Evolutionary conservation across 228 moss, liverwort and hornwort genomes (phyloP).

Genomic region (Sphagnum fallax): DNA sequence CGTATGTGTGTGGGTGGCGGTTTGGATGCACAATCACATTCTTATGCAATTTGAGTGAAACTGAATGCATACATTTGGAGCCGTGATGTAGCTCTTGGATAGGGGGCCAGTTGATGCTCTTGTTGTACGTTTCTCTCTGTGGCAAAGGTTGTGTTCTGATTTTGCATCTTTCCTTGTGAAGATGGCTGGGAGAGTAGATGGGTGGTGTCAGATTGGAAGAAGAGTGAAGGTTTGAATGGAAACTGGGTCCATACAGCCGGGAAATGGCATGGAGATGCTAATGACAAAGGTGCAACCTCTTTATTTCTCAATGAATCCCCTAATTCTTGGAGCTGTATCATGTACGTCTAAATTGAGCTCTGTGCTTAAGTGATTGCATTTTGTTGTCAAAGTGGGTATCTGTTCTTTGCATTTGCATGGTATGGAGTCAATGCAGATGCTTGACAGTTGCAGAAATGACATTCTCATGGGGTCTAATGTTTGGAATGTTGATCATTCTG

Average conservation of each 20-base stretch:
- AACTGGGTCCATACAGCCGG: constrained; percentile 84
- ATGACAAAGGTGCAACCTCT: constrained; percentile 52
- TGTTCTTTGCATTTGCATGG: too few relatives aligned
- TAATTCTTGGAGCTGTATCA: too few relatives aligned
- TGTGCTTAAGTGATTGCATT: too few relatives aligned
- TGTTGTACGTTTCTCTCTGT: background rate
- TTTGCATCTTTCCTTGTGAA: constrained; percentile 7
- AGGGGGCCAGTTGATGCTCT: background rate
- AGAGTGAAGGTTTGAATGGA: constrained; percentile 69
- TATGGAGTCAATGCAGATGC: too few relatives aligned
- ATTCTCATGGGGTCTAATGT: too few relatives aligned
- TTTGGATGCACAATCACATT: background rate
- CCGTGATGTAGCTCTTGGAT: too few relatives aligned
- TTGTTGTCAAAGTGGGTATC: too few relatives aligned
- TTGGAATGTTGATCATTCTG: background rate
- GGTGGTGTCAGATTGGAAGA: constrained; percentile 85
- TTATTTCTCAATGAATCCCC: too few relatives aligned
- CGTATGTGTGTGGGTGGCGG: background rate
- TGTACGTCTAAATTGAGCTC: too few relatives aligned
- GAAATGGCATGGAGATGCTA: constrained; percentile 68
- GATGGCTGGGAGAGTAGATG: constrained; percentile 87
- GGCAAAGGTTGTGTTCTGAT: background rate
- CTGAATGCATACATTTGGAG: too few relatives aligned
- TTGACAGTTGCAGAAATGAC: too few relatives aligned
- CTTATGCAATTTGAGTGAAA: too few relatives aligned